phyloP scores from a whole-genome alignment of 2,329 filamentous ascomycete species.

The Didymella lethalis region DNA sequence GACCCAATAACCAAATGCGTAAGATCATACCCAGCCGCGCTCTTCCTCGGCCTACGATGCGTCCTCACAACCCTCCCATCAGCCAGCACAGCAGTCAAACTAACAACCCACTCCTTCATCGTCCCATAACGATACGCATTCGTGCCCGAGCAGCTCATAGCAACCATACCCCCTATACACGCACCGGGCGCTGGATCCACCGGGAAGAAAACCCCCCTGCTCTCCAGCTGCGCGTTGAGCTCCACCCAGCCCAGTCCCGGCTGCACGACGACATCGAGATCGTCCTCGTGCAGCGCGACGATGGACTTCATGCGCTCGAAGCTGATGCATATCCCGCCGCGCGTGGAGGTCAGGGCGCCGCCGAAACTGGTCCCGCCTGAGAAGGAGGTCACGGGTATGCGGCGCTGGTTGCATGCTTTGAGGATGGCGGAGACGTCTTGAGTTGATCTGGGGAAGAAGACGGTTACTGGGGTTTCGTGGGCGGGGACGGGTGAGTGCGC shows the following conservation, averaged over 20 bases:
- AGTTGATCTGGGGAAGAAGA: constrained; percentile 78
- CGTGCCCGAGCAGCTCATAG: constrained; percentile 76
- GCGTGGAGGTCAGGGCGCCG: constrained; percentile 81
- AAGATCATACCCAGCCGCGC: constrained; percentile 88
- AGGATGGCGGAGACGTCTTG: constrained; percentile 81
- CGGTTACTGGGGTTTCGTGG: constrained; percentile 56
- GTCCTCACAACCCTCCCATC: constrained; percentile 90
- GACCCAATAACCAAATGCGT: constrained; percentile 88
- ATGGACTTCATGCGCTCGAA: constrained; percentile 84
- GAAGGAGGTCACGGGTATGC: constrained; percentile 85
- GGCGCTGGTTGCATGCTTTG: constrained; percentile 79
- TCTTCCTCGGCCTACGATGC: constrained; percentile 84
- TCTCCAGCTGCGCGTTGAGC: constrained; percentile 74
- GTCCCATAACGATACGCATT: constrained; percentile 93
- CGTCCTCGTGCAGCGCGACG: constrained; percentile 78
- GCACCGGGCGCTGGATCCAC: constrained; percentile 91
- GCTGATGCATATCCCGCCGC: constrained; percentile 83
- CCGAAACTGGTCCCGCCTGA: constrained; percentile 88
- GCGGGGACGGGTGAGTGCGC: constrained; percentile 34
- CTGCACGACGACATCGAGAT: constrained; percentile 65
- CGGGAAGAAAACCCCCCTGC: constrained; percentile 81
- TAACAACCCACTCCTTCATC: constrained; percentile 91
- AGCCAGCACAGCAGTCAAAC: constrained; percentile 83
- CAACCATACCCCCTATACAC: constrained; percentile 82
- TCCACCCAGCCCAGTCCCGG: constrained; percentile 81